Base-by-base conservation (phyloP, 2,329 filamentous ascomycete genomes). In the Diaporthe nobilis region DNA sequence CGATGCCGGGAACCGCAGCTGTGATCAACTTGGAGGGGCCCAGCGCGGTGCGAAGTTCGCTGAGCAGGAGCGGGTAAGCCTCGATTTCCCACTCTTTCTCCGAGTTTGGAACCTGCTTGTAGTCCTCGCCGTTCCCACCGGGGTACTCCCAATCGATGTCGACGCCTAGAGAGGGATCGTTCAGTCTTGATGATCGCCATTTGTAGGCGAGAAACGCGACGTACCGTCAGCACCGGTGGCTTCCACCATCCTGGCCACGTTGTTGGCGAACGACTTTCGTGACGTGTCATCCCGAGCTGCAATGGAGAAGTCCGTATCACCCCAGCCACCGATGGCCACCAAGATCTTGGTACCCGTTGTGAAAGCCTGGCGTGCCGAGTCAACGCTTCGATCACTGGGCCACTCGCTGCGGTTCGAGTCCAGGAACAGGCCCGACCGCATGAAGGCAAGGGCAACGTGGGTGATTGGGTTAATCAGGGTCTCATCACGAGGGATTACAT, bases 301-400 rank as follows among this genome's bases (percentile, higher is more conserved):
- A 13, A 81, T 82, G 0, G 89, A 87, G 80, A 94, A 95, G 0
- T 92, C 93, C 9, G 83, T 81, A 76, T 94, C 92, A 0, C 93
- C 93, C 93, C 94, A 95, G 71, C 93, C 94, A 15, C 94, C 94
- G 77, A 95, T 91, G 28, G 94, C 93, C 51, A 95, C 87, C 85
- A 93, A 88, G 31, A 95, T 83, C 78, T 93, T 92, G 28, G 92
- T 92, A 37, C 85, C 86, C 0, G 83, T 76, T 9, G 83, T 83
- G 76, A 92, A 91, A 72, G 86, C 84, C 25, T 80, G 75, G 6
- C 91, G 88, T 20, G 88, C 85, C 17, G 85, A 81, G 4, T 82
- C 81, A 2, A 92, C 85, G 2, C 85, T 86, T 4, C 87, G 89
- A 78, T 92, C 92, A 8, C 92, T 82, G 0, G 88, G 87, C 84